phyloP scores from a whole-genome alignment of 208 protist species.

The Strigomonas culicis region DNA sequence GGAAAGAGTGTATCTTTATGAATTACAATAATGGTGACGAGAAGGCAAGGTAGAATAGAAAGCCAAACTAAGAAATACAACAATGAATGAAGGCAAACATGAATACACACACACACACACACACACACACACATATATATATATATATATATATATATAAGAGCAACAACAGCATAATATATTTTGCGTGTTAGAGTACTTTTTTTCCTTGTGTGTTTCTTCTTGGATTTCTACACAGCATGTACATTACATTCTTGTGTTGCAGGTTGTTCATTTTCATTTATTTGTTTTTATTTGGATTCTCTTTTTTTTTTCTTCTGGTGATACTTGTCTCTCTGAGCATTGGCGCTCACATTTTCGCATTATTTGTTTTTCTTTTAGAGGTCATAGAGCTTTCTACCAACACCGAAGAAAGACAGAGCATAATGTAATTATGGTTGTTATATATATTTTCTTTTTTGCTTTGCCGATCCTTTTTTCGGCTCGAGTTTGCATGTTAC shows the following conservation, averaged over 20 bases:
- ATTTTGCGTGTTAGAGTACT: constrained; percentile 6
- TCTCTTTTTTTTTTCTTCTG: constrained; percentile 15
- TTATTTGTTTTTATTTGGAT: constrained; percentile 8
- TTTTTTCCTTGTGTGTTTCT: constrained; percentile 10
- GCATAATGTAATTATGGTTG: background rate
- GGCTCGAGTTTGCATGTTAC: background rate
- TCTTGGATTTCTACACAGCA: background rate
- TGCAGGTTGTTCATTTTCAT: constrained; percentile 1
- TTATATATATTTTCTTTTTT: background rate
- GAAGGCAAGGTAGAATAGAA: no score
- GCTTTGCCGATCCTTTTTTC: background rate
- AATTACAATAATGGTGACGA: no score
- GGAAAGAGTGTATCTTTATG: background rate
- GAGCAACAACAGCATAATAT: background rate
- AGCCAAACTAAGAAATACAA: background rate
- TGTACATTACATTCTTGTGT: constrained; percentile 5
- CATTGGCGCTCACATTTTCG: background rate
- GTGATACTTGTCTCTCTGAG: background rate
- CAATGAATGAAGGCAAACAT: background rate
- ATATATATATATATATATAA: no score
- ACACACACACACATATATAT: no score
- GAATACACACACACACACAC: no score
- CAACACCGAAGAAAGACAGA: background rate
- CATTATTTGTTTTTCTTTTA: background rate
- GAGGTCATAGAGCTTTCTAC: background rate